Base-by-base conservation (phyloP, 129 eudicot genomes). In the Logfia minima region DNA sequence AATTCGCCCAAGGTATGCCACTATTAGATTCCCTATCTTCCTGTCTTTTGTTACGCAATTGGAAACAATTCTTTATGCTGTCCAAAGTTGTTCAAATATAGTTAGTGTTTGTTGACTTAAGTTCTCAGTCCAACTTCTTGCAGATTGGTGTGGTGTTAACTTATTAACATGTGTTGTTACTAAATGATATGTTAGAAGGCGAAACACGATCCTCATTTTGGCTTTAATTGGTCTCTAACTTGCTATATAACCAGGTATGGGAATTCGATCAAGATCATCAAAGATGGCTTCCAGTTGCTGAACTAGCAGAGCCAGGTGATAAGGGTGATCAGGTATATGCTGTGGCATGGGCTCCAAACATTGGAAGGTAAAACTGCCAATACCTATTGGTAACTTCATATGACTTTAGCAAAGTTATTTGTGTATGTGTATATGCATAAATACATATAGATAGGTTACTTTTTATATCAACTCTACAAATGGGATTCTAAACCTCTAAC, bases 201-300 rank as follows among this genome's bases (percentile, higher is more conserved):
- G 14, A 28, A 31, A 22, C 53, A 35, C 32, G 76, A 48, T 68
- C 31, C 19, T 64, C 29, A 17, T 69, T 26, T 65, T 61, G 68
- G 17, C 28, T 70, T 51, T 41, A 39, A n/a, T 24, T 51, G 48
- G 28, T 82, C 29, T 72, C 21, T 82, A 56, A 77, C 43, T 43
- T 58, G 60, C 21, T 56, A 32, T 68, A 11, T 66, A 77, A 11
- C 63, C 82, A 95, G 99, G 94, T 92, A 39, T 95, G 99, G 99
- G 99, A 95, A 79, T 95, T 91, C 85, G 99, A 95, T 74, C 86
- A 80, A 81, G 94, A 92, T 80, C 99, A 95, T 88, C 97, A 95
- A 76, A 89, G 99, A 85, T 95, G 99, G 99, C 95, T 92, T 92
- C 96, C 99, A 62, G 99, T 95, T 83, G 99, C 99, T 19, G 99